Percentiles rank a stretch among this genome's conserved stretches.
Evolutionary conservation across 2,329 filamentous ascomycete species (phyloP).

Genomic region (Aspergillus jensenii): DNA sequence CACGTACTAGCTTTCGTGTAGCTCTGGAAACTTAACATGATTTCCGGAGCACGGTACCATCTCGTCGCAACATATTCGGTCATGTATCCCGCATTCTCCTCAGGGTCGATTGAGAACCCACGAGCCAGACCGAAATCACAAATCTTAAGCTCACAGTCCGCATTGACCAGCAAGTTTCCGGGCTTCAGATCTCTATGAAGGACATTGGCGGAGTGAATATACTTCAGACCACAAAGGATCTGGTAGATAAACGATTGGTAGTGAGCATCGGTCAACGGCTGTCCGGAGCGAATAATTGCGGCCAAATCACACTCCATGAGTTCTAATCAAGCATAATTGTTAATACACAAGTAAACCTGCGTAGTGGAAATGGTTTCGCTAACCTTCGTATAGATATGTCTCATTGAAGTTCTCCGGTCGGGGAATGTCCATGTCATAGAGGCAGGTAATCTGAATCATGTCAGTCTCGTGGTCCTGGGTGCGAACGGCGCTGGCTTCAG

Average conservation of each 20-base stretch:
- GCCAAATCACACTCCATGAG: constrained; percentile 99
- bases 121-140: constrained; percentile 95
- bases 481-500: constrained; percentile 15
- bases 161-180: constrained; percentile 94
- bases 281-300: constrained; percentile 94
- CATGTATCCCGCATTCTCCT: constrained; percentile 99
- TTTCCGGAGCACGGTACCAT: constrained; percentile 98
- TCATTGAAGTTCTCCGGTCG: constrained; percentile 98
- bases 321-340: constrained; percentile 55
- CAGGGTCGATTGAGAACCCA: constrained; percentile 94
- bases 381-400: constrained; percentile 97
- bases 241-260: constrained; percentile 99
- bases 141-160: constrained; percentile 99
- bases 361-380: constrained; percentile 26
- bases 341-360: background rate
- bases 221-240: constrained; percentile 97
- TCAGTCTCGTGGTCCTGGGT: constrained; percentile 35
- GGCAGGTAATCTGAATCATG: constrained; percentile 78
- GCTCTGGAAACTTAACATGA: constrained; percentile 99
- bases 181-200: constrained; percentile 96
- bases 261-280: constrained; percentile 95
- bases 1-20: constrained; percentile 99
- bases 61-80: constrained; percentile 98
- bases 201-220: constrained; percentile 98
- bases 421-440: constrained; percentile 99